phyloP scores from a whole-genome alignment of 371 early-diverging fungal species.

The Actinomucor elegans region DNA sequence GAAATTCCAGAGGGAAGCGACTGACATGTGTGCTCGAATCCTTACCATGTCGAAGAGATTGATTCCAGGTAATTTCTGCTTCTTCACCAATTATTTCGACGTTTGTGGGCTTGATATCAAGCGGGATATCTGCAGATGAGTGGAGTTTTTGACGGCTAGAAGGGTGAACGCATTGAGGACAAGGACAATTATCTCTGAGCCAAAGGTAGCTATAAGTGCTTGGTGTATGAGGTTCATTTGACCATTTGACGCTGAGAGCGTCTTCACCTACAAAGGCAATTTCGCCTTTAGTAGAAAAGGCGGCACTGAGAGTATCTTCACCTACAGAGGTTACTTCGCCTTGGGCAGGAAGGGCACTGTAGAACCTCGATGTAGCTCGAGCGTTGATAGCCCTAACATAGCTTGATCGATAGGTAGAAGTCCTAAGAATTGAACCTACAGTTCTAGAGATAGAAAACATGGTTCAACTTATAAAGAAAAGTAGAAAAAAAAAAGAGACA shows the following conservation, averaged over 20 bases:
- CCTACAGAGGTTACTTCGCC: no score
- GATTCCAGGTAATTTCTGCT: conserved; percentile 46
- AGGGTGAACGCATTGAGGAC: conserved; percentile 73
- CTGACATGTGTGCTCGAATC: conserved; percentile 39
- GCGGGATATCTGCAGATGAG: conserved; percentile 72
- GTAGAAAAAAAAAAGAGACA: no score
- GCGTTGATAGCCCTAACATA: no score
- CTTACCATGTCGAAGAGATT: conserved; percentile 36
- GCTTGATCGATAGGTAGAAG: no score
- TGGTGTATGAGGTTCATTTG: not conserved
- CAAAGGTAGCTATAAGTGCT: conserved; percentile 63
- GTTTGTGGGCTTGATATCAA: conserved; percentile 46
- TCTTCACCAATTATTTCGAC: conserved; percentile 27
- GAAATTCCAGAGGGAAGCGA: conserved; percentile 39
- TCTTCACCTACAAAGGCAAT: no score
- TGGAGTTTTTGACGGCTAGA: conserved; percentile 78
- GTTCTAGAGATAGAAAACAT: no score
- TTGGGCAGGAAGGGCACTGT: no score
- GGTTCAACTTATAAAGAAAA: no score
- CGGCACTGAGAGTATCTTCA: conserved; percentile 20
- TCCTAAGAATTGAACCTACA: no score
- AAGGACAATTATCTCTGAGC: conserved; percentile 85
- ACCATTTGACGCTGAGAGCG: conserved; percentile 28
- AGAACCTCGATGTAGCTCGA: no score
- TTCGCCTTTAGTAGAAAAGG: no score